Evolutionary conservation across 202 grass and related monocot genomes (phyloP), one percentile per base, ranked within the genome.

Genomic region (Eragrostis tef): DNA sequence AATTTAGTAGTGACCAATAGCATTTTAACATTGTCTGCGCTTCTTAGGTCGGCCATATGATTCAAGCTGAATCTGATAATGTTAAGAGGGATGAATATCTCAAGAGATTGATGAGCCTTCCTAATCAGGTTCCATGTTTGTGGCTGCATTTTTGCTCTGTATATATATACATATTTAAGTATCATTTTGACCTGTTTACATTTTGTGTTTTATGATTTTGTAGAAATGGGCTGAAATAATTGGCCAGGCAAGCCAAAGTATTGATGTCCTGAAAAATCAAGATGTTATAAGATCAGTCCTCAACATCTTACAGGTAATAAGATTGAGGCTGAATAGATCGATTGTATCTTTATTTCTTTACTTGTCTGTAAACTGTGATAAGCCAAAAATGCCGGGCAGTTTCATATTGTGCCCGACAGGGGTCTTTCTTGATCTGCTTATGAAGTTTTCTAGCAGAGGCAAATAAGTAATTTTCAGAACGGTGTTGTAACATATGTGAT

Each of bases 211-310:
- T 76, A 24, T 82, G 42, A 46, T 91, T 86, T 46, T 89, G 16
- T 81, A 99, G 97, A 99, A 99, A 95, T 99, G 97, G 97, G 89
- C 93, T 48, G 97, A 99, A 78, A 99, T 99, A 86, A 99, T 99
- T 87, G 97, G 97, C 49, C 97, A 96, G 76, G 97, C 97, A 36
- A 91, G 97, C 62, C 85, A 78, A 73, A 99, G 97, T 81, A 92
- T 99, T 90, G 97, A 96, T 85, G 85, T 99, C 48, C 80, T 99
- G 78, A 99, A 99, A 86, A 95, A 96, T 87, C 93, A 89, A 79
- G 97, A 99, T 90, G 89, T 96, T 66, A 99, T 99, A 76, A 89
- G 97, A 92, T 90, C 93, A 64, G 93, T 99, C 85, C 93, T 99
- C 78, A 96, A 99, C 85, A 99, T 99, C 52, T 85, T 99, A 67